These are phyloP conservation scores for Zancudomyces culisetae DNA, from an alignment of 371 early-diverging fungal genomes.

Conservation along the genomic window DNA sequence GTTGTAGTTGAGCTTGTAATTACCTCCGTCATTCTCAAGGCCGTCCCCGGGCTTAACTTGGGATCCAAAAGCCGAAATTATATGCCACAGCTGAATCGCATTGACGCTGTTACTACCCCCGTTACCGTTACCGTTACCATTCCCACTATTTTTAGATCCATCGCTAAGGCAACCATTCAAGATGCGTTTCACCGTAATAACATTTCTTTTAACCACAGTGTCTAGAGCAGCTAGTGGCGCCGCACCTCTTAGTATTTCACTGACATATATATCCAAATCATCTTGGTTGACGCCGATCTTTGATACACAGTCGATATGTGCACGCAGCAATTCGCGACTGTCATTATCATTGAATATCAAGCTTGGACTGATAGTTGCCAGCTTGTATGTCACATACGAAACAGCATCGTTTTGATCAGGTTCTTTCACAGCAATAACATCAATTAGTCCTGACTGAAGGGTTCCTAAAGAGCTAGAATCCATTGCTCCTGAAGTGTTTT, in stretches of 20 bases:
- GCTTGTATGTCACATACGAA: background rate
- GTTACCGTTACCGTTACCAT: too few species aligned
- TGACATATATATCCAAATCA: constrained; percentile 66
- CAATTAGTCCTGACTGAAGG: background rate
- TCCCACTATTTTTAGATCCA: too few species aligned
- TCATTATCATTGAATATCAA: background rate
- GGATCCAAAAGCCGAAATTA: too few species aligned
- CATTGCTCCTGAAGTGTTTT: background rate
- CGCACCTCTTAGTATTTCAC: constrained; percentile 73
- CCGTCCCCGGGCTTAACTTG: too few species aligned
- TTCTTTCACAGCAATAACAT: background rate
- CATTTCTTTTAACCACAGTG: too few species aligned
- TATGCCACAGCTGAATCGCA: too few species aligned
- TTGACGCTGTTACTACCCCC: too few species aligned
- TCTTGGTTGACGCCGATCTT: constrained; percentile 69
- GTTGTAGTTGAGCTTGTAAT: too few species aligned
- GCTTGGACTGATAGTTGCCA: background rate
- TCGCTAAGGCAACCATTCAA: too few species aligned
- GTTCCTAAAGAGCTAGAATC: background rate
- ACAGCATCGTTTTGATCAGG: background rate
- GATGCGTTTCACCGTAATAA: too few species aligned
- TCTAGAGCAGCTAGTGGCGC: too few species aligned
- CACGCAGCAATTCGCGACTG: background rate
- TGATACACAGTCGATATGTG: background rate
- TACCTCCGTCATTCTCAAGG: too few species aligned